These are phyloP conservation scores for Priceomyces carsonii DNA, from an alignment of 805 yeast species.

Conservation along the genomic window DNA sequence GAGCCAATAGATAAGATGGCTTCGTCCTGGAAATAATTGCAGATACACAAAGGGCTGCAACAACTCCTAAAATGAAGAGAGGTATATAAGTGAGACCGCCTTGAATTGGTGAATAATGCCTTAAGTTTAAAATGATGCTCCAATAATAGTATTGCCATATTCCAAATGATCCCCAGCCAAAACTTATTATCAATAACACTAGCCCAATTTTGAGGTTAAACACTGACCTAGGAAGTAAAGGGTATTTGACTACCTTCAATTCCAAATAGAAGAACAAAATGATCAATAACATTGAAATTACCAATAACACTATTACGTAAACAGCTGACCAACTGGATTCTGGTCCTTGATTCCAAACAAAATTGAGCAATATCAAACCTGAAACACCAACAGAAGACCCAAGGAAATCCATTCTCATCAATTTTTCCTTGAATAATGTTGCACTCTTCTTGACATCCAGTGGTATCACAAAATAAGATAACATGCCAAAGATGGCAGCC, in stretches of 20 bases:
- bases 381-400: slow-evolving; percentile 52
- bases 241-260: slow-evolving; percentile 41
- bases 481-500: slow-evolving; percentile 27
- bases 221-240: slow-evolving; percentile 54
- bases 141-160: slow-evolving; percentile 68
- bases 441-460: slow-evolving; percentile 7
- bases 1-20: slow-evolving; percentile 51
- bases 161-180: slow-evolving; percentile 82
- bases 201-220: slow-evolving; percentile 47
- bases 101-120: slow-evolving; percentile 40
- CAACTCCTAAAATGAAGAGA: slow-evolving; percentile 53
- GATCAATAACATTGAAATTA: slow-evolving; percentile 48
- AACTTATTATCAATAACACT: slow-evolving; percentile 50
- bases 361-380: slow-evolving; percentile 64
- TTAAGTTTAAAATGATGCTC: slow-evolving; percentile 50
- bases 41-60: slow-evolving; percentile 57
- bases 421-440: slow-evolving; percentile 10
- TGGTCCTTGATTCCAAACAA: slow-evolving; percentile 78
- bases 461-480: slow-evolving; percentile 43
- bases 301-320: slow-evolving; percentile 57
- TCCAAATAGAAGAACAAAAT: slow-evolving; percentile 52
- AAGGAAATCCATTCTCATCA: slow-evolving; percentile 19
- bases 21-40: slow-evolving; percentile 44
- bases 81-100: slow-evolving; percentile 43
- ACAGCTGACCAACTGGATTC: slow-evolving; percentile 64